These are phyloP conservation scores for Teunomyces gatunensis DNA, from an alignment of 805 yeast species.

Conservation along the genomic window DNA sequence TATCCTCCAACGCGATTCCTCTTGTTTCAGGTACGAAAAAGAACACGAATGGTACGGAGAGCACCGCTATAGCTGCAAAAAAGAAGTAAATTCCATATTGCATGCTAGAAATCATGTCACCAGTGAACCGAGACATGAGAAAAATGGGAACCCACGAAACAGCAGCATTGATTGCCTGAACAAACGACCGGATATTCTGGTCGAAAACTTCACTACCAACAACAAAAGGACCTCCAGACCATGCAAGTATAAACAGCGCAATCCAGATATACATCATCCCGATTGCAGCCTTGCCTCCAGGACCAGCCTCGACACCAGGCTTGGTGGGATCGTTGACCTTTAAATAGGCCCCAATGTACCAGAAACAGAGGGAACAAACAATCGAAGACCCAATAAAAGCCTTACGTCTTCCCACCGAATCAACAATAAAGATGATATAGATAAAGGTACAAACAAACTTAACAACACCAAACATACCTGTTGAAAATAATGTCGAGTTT, in stretches of 20 bases:
- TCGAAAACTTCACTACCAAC: slow-evolving; percentile 40
- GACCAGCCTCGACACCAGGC: slow-evolving; percentile 32
- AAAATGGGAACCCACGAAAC: slow-evolving; percentile 40
- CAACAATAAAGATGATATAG: slow-evolving; percentile 34
- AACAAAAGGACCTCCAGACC: slow-evolving; percentile 43
- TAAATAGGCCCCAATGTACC: slow-evolving; percentile 39
- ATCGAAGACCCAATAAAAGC: slow-evolving; percentile 36
- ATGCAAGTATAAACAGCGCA: slow-evolving; percentile 38
- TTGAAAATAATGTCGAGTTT: slow-evolving; percentile 35
- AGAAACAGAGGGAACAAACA: slow-evolving; percentile 34
- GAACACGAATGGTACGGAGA: slow-evolving; percentile 37
- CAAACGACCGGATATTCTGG: slow-evolving; percentile 39
- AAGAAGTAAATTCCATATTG: slow-evolving; percentile 36
- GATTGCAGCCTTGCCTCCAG: slow-evolving; percentile 39
- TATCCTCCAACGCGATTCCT: slow-evolving; percentile 32
- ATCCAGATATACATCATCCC: slow-evolving; percentile 43
- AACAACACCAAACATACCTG: slow-evolving; percentile 41
- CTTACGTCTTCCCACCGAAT: slow-evolving; percentile 32
- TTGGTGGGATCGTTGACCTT: slow-evolving; percentile 33
- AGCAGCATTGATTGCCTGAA: slow-evolving; percentile 40
- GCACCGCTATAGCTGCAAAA: slow-evolving; percentile 32
- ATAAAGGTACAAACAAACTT: slow-evolving; percentile 34
- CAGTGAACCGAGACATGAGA: slow-evolving; percentile 34
- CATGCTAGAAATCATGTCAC: slow-evolving; percentile 34
- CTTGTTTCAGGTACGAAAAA: slow-evolving; percentile 39